Evolutionary conservation across 2,329 filamentous ascomycete genomes (phyloP).

Genomic region (Claviceps monticola): DNA sequence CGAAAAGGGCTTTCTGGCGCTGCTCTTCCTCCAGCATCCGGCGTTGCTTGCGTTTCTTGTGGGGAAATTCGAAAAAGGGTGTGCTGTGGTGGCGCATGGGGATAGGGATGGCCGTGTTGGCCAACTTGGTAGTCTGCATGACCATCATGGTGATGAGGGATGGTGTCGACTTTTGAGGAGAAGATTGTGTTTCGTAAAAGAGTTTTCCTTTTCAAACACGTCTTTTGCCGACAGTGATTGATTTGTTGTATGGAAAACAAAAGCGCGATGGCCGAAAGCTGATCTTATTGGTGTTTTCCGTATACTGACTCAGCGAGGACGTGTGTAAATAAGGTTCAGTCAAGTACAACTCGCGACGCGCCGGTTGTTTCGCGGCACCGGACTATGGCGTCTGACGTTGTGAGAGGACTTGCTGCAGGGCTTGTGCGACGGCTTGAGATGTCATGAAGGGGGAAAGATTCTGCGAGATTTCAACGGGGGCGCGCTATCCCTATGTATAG

Average conservation of each 20-base stretch:
- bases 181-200: not conserved
- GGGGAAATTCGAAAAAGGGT: conserved; percentile 12
- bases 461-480: not conserved
- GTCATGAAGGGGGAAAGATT: not conserved
- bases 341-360: not conserved
- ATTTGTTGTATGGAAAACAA: too few species aligned
- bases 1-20: conserved; percentile 12
- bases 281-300: too few species aligned
- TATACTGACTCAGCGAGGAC: too few species aligned
- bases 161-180: not conserved
- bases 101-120: conserved; percentile 3
- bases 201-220: not conserved
- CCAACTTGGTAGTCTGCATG: conserved; percentile 4
- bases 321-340: too few species aligned
- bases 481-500: not conserved
- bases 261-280: too few species aligned
- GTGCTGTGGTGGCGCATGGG: conserved; percentile 6
- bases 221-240: too few species aligned
- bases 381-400: too few species aligned
- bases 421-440: too few species aligned
- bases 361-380: not conserved
- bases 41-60: conserved; percentile 10
- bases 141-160: conserved; percentile 1
- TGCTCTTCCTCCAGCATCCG: conserved; percentile 10
- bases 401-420: too few species aligned